Conservation (phyloP, 768 basidiomycete genomes). For the Hortiboletus campestris region DNA sequence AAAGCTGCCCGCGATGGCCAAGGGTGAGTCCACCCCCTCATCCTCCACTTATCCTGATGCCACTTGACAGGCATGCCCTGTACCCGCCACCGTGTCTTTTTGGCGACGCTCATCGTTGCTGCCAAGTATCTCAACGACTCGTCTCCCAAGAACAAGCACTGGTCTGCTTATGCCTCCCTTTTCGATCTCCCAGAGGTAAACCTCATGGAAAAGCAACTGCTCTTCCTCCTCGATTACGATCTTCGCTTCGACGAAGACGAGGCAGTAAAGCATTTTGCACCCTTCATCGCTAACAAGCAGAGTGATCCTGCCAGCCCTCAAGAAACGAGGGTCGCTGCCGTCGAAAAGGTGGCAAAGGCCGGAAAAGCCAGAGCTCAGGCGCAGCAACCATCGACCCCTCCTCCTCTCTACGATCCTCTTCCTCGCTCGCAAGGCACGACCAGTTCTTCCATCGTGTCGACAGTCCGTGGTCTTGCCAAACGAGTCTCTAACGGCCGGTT, state of each 20-base stretch:
- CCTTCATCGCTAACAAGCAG: slow-evolving; percentile 49
- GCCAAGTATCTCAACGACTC: slow-evolving; percentile 97
- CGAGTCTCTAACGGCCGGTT: slow-evolving; percentile 48
- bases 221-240: slow-evolving; percentile 89
- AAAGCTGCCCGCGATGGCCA: slow-evolving; percentile 79
- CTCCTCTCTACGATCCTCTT: slow-evolving; percentile 39
- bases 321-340: slow-evolving; percentile 50
- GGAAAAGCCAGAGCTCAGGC: slow-evolving; percentile 52
- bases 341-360: slow-evolving; percentile 54
- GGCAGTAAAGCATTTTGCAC: slow-evolving; percentile 65
- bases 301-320: slow-evolving; percentile 26
- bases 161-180: slow-evolving; percentile 74
- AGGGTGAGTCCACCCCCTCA: slow-evolving; percentile 52
- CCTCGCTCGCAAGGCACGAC: slow-evolving; percentile 21
- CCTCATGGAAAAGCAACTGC: slow-evolving; percentile 95
- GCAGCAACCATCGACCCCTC: slow-evolving; percentile 42
- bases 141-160: slow-evolving; percentile 94
- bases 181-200: slow-evolving; percentile 84
- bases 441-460: slow-evolving; percentile 45
- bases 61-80: slow-evolving; percentile 65
- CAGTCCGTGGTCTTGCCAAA: slow-evolving; percentile 59
- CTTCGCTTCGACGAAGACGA: slow-evolving; percentile 87
- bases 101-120: slow-evolving; percentile 92
- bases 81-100: slow-evolving; percentile 92
- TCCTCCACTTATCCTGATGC: slow-evolving; percentile 8